phyloP scores from a whole-genome alignment of 805 yeast species.

The Metschnikowia henanensis region DNA sequence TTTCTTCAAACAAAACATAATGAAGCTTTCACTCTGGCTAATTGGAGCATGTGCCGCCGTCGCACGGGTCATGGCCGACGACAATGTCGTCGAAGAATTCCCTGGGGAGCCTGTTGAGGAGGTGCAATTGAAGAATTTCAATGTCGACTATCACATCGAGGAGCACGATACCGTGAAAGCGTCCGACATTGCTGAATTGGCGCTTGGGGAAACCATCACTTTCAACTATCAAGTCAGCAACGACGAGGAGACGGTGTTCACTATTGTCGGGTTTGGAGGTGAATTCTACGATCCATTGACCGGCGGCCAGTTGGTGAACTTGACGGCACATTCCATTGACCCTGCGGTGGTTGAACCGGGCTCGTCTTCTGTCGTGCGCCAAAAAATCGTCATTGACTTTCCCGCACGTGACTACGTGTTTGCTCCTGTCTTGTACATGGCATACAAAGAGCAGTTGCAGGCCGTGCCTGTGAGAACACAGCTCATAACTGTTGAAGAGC shows the following conservation, averaged over 20 bases:
- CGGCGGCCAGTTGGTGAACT: conserved; percentile 53
- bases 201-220: conserved; percentile 53
- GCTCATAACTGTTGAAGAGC: conserved; percentile 59
- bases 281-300: conserved; percentile 54
- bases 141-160: conserved; percentile 48
- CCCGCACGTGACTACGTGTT: conserved; percentile 56
- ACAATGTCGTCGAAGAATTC: conserved; percentile 9
- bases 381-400: conserved; percentile 59
- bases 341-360: conserved; percentile 56
- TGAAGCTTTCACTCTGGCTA: conserved; percentile 12
- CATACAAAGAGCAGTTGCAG: conserved; percentile 49
- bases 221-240: conserved; percentile 54
- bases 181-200: conserved; percentile 42
- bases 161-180: conserved; percentile 42
- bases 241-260: conserved; percentile 48
- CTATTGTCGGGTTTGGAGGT: conserved; percentile 71
- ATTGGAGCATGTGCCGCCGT: conserved; percentile 9
- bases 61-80: conserved; percentile 10
- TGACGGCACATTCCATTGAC: conserved; percentile 64
- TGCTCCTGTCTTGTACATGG: conserved; percentile 58
- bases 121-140: conserved; percentile 31
- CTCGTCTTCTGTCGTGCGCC: conserved; percentile 50
- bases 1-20: too few species aligned
- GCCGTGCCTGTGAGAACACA: conserved; percentile 58
- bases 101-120: conserved; percentile 10